Evolutionary conservation across 441 rosid species (phyloP), one percentile per base, ranked within the genome.

Genomic region (Viola pubescens): DNA sequence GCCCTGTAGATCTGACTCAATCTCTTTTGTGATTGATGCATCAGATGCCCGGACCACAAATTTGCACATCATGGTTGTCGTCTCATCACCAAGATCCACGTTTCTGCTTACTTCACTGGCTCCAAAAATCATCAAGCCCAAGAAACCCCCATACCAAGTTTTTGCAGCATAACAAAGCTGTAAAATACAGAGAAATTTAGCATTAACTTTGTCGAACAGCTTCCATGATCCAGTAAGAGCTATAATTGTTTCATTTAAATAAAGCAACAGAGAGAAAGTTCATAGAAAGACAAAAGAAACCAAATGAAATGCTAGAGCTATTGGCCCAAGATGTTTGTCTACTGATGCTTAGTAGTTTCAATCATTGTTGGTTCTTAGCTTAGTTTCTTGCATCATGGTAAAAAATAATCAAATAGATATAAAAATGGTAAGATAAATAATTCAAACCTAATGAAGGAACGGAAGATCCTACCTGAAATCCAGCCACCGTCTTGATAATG

Each of bases 71-170:
- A 94, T 90, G 52, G 95, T 90, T 0, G 99, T 90, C 12, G 96
- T 88, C 75, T 90, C 99, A 12, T 94, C 99, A 5, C 97, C 99
- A 50, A 94, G 79, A 63, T 90, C 99, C 64, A 94, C 92, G 63
- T 94, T 90, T 76, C 99, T 83, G 82, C 97, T 94, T 54, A 94
- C 95, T 82, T 94, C 99, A 78, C 96, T 90, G 61, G 97, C 96
- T 62, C 99, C 99, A 75, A 94, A 90, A 42, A 94, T 67, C 97
- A 88, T 94, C 94, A 94, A 70, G 14, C 97, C 96, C 69, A 94
- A 57, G 73, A 88, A 90, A 56, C 97, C 97, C 60, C 97, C 97
- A 70, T 82, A 86, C 99, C 97, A 94, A 52, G 97, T 94, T 76
- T 94, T 94, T 58, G 97, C 99, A 60, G 96, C 96, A 69, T 84